phyloP scores from a whole-genome alignment of 345 rosid species.

The Cardamine resedifolia region DNA sequence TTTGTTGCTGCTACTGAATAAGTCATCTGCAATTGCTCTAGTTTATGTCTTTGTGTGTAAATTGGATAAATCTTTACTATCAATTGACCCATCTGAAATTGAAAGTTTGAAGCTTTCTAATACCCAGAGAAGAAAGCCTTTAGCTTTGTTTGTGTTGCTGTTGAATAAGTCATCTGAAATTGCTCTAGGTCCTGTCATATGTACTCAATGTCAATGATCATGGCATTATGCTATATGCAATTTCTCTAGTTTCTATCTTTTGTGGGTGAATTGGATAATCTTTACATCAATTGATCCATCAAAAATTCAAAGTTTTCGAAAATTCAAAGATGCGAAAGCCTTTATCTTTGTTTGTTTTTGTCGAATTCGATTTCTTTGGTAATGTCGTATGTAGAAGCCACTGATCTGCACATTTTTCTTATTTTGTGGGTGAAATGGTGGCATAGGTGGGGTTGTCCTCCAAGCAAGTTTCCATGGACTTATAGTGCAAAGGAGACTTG shows the following conservation, averaged over 20 bases:
- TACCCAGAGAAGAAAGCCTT: neutral
- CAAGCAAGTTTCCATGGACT: constrained; percentile 94
- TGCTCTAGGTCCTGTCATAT: too few species aligned
- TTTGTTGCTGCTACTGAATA: neutral
- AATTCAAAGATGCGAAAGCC: neutral
- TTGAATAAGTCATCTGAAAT: too few species aligned
- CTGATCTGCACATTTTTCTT: neutral
- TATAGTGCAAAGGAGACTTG: constrained; percentile 71
- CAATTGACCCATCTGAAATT: neutral
- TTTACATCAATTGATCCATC: neutral
- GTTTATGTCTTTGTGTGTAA: neutral
- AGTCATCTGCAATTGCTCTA: neutral
- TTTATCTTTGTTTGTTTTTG: neutral
- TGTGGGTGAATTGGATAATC: neutral
- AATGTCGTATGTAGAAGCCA: neutral
- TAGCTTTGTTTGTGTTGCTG: neutral
- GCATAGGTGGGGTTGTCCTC: constrained; percentile 89
- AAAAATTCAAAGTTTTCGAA: neutral
- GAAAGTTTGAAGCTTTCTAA: neutral
- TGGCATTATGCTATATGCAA: neutral
- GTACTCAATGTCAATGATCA: neutral
- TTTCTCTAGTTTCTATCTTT: neutral
- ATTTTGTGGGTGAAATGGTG: neutral
- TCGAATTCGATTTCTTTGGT: neutral
- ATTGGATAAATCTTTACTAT: neutral